A percentile compares a stretch with the other conserved stretches of the same genome.
phyloP scores from a whole-genome alignment of 495 filamentous ascomycete genomes.

The Amphirosellinia nigrospora region DNA sequence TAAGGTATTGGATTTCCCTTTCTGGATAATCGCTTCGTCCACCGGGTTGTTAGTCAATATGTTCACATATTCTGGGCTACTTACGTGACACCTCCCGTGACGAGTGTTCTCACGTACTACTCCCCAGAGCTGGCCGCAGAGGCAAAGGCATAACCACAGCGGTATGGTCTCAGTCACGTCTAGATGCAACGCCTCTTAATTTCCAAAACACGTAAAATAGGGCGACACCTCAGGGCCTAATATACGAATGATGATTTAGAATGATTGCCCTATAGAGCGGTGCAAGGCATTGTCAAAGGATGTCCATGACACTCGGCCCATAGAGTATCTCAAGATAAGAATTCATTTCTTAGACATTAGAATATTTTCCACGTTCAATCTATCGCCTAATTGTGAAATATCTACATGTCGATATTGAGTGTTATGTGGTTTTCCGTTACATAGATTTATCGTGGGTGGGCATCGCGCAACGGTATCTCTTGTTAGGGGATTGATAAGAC shows the following conservation, averaged over 20 bases:
- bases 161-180: neutral
- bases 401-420: neutral
- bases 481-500: neutral
- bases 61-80: neutral
- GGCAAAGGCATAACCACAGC: neutral
- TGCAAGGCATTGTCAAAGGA: neutral
- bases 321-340: neutral
- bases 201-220: neutral
- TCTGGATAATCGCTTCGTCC: neutral
- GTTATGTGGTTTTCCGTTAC: neutral
- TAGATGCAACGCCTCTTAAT: neutral
- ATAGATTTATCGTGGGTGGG: neutral
- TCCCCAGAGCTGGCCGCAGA: neutral
- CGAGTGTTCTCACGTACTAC: neutral
- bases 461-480: neutral
- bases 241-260: neutral
- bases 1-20: neutral
- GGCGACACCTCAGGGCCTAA: neutral
- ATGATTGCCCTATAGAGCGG: neutral
- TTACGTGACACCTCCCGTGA: conserved; percentile 11
- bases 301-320: neutral
- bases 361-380: neutral
- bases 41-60: neutral
- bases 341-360: neutral
- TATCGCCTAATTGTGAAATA: neutral